phyloP scores from a whole-genome alignment of 257 asterid species.

The Nicotiana undulata region DNA sequence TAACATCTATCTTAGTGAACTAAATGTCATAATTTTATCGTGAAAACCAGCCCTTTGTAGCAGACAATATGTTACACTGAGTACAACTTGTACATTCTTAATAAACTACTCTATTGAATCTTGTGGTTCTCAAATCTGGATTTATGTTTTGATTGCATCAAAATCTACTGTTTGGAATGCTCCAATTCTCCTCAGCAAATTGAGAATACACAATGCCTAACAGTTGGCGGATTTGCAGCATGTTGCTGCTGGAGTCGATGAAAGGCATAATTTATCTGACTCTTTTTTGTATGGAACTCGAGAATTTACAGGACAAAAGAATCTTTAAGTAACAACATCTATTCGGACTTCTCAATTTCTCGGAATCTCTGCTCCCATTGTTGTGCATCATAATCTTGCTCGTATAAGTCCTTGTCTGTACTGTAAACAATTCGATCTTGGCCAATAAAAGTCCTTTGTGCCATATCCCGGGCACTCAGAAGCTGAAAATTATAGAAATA shows the following conservation, averaged over 20 bases:
- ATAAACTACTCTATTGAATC: neutral
- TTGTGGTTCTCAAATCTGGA: neutral
- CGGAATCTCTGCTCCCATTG: conserved; percentile 75
- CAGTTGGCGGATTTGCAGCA: neutral
- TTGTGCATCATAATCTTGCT: conserved; percentile 70
- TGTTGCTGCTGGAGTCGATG: neutral
- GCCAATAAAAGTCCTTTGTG: conserved; percentile 73
- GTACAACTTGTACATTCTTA: neutral
- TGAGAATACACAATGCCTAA: neutral
- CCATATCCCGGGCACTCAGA: conserved; percentile 93
- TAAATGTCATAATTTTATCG: neutral
- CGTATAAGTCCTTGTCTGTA: conserved; percentile 61
- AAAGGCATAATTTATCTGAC: neutral
- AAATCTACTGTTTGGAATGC: neutral
- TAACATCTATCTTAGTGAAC: neutral
- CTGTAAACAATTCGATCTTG: conserved; percentile 84
- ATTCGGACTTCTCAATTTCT: conserved; percentile 64
- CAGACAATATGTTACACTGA: neutral
- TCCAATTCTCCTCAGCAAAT: neutral
- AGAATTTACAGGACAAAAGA: neutral
- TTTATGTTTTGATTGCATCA: neutral
- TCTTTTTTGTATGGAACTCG: neutral
- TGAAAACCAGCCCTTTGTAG: neutral
- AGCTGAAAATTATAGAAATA: conserved; percentile 35
- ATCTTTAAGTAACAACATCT: neutral